phyloP scores from a whole-genome alignment of 805 yeast species.

The Ogataea salicorniae region DNA sequence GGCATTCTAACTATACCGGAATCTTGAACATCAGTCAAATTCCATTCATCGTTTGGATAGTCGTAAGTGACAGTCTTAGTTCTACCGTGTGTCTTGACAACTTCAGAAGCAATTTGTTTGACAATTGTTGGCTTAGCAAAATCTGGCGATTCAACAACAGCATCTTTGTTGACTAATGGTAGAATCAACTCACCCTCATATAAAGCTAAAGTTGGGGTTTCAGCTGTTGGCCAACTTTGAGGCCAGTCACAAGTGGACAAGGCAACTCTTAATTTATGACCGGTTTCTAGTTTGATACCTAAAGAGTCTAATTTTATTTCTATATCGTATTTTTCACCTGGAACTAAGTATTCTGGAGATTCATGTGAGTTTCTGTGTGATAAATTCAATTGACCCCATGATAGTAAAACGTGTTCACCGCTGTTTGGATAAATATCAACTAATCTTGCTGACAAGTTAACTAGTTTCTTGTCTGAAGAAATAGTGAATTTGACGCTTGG shows the following conservation, averaged over 20 bases:
- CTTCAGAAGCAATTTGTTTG: constrained; percentile 25
- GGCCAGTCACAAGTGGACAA: constrained; percentile 46
- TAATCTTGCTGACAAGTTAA: constrained; percentile 36
- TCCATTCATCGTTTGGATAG: constrained; percentile 32
- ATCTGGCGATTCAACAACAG: constrained; percentile 16
- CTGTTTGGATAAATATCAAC: constrained; percentile 36
- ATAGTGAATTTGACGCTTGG: constrained; percentile 31
- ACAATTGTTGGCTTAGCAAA: constrained; percentile 29
- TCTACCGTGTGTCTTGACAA: constrained; percentile 23
- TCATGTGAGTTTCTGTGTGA: constrained; percentile 39
- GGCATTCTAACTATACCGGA: constrained; percentile 33
- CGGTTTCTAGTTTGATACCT: constrained; percentile 32
- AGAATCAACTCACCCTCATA: constrained; percentile 28
- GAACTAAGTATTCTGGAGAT: constrained; percentile 32
- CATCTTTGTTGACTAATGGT: constrained; percentile 24
- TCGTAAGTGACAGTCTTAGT: constrained; percentile 26
- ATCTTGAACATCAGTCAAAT: constrained; percentile 31
- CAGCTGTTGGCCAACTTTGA: constrained; percentile 41
- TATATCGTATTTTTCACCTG: constrained; percentile 31
- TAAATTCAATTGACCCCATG: constrained; percentile 43
- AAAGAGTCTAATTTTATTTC: constrained; percentile 35
- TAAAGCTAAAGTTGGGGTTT: constrained; percentile 34
- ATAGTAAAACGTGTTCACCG: constrained; percentile 34
- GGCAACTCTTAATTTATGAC: constrained; percentile 36
- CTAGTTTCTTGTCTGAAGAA: constrained; percentile 34